Conservation (phyloP, 208 protist species). For the Crithidia expoeki region DNA sequence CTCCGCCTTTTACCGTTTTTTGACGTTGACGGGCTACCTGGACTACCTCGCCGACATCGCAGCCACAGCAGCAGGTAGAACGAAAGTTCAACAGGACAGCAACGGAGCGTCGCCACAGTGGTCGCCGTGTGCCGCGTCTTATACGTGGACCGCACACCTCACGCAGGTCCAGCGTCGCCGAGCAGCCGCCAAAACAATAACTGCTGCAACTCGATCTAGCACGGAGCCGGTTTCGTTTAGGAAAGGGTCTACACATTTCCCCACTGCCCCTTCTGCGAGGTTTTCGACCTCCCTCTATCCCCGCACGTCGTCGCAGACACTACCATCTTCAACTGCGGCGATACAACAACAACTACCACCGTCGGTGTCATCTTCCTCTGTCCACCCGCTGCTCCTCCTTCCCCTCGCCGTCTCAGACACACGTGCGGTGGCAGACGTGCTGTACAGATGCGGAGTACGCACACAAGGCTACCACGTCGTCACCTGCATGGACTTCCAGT, state of each 20-base stretch:
- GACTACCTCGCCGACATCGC: conserved; percentile 28
- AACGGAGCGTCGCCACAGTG: not conserved
- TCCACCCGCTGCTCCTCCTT: conserved; percentile 2
- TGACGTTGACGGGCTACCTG: conserved; percentile 29
- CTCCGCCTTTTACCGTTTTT: conserved; percentile 27
- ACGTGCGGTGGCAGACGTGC: conserved; percentile 48
- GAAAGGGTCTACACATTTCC: not conserved
- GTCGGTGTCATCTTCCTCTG: not conserved
- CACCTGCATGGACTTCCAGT: conserved; percentile 51
- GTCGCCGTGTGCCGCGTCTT: not conserved
- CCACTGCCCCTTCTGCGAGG: not conserved
- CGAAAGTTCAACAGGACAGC: too few species aligned
- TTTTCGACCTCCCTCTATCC: not conserved
- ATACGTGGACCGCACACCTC: conserved; percentile 3
- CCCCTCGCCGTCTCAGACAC: conserved; percentile 44
- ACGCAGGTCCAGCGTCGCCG: conserved; percentile 20
- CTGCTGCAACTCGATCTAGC: not conserved
- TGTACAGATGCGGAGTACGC: conserved; percentile 50
- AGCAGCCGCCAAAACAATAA: not conserved
- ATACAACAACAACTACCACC: not conserved
- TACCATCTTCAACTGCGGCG: not conserved
- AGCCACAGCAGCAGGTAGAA: not conserved
- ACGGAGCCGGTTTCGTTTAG: not conserved
- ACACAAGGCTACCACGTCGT: conserved; percentile 63
- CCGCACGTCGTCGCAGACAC: not conserved